Conservation (phyloP, 345 rosid species). For the Rhodomyrtus tomentosa region DNA sequence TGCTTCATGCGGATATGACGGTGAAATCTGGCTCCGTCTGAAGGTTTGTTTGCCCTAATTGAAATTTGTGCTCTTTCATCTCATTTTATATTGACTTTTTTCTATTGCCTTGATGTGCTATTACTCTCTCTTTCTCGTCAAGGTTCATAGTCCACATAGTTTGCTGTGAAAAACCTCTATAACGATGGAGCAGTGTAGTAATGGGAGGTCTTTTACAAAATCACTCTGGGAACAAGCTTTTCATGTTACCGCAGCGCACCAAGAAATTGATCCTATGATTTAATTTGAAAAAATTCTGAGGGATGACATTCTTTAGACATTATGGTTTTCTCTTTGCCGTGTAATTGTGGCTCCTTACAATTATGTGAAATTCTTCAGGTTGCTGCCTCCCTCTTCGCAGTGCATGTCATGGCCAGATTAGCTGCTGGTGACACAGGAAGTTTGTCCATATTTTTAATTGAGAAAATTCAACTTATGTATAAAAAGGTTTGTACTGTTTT, state of each 20-base stretch:
- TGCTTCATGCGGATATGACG: slow-evolving; percentile 43
- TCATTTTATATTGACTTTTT: not conserved
- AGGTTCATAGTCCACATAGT: not conserved
- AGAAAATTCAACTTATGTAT: slow-evolving; percentile 35
- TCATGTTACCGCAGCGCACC: not conserved
- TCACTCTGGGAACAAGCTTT: not conserved
- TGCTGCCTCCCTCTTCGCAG: slow-evolving; percentile 50
- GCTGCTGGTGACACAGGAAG: slow-evolving; percentile 49
- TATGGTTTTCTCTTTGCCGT: not conserved
- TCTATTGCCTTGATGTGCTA: not conserved
- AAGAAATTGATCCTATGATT: not conserved
- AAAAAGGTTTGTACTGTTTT: slow-evolving; percentile 32
- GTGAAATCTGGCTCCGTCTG: slow-evolving; percentile 24
- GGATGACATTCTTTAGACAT: not conserved
- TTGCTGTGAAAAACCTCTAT: not conserved
- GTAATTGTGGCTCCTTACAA: not conserved
- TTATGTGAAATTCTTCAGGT: slow-evolving; percentile 37
- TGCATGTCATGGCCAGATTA: slow-evolving; percentile 60
- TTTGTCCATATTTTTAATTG: slow-evolving; percentile 51
- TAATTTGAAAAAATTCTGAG: not conserved
- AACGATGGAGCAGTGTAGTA: not conserved
- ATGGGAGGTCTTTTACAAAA: not conserved
- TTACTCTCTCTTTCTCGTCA: not conserved
- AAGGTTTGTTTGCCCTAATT: slow-evolving; percentile 1
- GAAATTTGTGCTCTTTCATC: not conserved